Percentiles rank a stretch among this genome's conserved stretches.
Evolutionary conservation across 257 asterid genomes (phyloP).

Genomic region (Echites panduratus): DNA sequence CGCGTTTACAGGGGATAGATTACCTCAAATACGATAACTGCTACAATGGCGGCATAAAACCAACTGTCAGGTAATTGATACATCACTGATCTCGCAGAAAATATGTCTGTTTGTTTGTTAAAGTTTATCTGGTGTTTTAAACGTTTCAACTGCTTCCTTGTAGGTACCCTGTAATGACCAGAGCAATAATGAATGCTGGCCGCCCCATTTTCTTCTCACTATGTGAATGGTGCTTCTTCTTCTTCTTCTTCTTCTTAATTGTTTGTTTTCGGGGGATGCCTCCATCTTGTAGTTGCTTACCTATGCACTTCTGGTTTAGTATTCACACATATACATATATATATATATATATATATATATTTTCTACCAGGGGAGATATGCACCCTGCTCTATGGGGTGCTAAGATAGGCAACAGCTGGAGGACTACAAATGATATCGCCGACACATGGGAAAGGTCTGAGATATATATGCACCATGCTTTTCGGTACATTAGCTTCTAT

Average conservation of each 20-base stretch:
- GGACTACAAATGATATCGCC: conserved; percentile 75
- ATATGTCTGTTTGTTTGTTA: too few relatives aligned
- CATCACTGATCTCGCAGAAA: conserved; percentile 2
- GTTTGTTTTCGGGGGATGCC: too few relatives aligned
- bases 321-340: too few relatives aligned
- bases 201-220: conserved; percentile 74
- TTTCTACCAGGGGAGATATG: conserved; percentile 93
- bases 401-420: conserved; percentile 80
- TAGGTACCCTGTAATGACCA: conserved; percentile 84
- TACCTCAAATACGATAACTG: conserved; percentile 92
- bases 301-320: too few relatives aligned
- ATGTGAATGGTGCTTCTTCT: conserved; percentile 65
- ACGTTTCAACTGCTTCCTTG: background rate
- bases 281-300: too few relatives aligned
- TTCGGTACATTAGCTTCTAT: background rate
- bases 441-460: conserved; percentile 79
- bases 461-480: background rate
- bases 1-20: conserved; percentile 65
- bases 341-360: too few relatives aligned
- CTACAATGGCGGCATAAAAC: conserved; percentile 59
- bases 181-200: conserved; percentile 69
- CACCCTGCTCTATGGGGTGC: conserved; percentile 88
- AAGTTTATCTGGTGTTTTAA: background rate
- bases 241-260: background rate
- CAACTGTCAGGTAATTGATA: conserved; percentile 41